Base-by-base conservation (phyloP, 169 alveolate genomes). In the Plasmodium blacklocki region DNA sequence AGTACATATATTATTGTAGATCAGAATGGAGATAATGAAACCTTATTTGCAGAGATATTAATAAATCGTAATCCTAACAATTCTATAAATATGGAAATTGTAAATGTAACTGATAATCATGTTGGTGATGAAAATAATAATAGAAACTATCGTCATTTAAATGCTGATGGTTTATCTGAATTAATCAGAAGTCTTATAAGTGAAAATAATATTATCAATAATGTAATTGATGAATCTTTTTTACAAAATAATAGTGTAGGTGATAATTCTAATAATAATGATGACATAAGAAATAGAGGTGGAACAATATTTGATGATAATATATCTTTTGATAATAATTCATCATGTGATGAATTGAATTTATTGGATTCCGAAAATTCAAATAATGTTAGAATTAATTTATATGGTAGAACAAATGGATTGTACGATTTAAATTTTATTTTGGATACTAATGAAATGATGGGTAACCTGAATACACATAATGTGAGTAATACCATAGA, bases 1-100 rank as follows among this genome's bases (percentile, higher is more conserved):
- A 74, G 62, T 52, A 75, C 88, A n/a, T 75, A 75, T 54, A 75
- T 75, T 3, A 75, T 75, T 12, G 88, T 75, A 7, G 88, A 75
- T 50, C 75, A 75, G 18, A 75, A 75, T 18, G 74, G 88, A 12
- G 88, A 75, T 11, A 75, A 75, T 32, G 88, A 75, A 75, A 75
- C 88, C 1, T 39, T 78, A 18, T 78, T 78, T 58, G 76, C 89
- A 5, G 89, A 78, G 39, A 78, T 78, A 49, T 50, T 78, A 52
- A 67, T 64, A 12, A 78, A 71, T 23, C 15, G 78, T 19, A 66
- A 67, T 26, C 72, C 63, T 12, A 68, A 66, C 11, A 66, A 78
- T 58, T 64, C 76, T 14, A 78, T 64, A 29, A 52, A 64, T 59
- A 78, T 63, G 78, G 89, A 78, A 47, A 78, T 78, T 5, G 76